Evolutionary conservation across 2,329 filamentous ascomycete species (phyloP), one percentile per base, ranked within the genome.

Genomic region (Bretziella fagacearum): DNA sequence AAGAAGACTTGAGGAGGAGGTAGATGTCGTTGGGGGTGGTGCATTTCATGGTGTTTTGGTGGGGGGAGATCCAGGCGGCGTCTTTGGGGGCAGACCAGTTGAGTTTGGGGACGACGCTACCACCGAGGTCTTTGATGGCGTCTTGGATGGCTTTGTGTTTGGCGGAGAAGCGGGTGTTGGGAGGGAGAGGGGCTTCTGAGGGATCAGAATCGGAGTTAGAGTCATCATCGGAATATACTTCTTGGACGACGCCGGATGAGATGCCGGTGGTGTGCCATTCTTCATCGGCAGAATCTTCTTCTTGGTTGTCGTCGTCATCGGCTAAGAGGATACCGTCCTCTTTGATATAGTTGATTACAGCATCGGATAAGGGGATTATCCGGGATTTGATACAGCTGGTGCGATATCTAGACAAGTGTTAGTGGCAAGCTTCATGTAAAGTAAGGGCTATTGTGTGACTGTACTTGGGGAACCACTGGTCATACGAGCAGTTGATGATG

Each of bases 51-150:
- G 84, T 93, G 62, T 98, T 98, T 56, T 79, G 63, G 70, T 89
- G 60, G 64, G 63, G 79, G 63, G 73, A 77, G 62, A 98, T 95
- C 81, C 86, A 95, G 18, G 83, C 84, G 6, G 91, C 91, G 59
- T 98, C 91, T 61, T 95, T 94, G 3, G 91, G 91, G 3, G 86
- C 80, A 4, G 87, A 95, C 91, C 91, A 98, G 65, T 96, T 96
- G 40, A 98, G 67, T 63, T 98, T 98, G 1, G 91, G 91, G 1
- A 82, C 79, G 6, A 94, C 87, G 51, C 79, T 77, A 50, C 89
- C 89, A 13, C 84, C 87, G 1, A 96, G 72, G 55, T 87, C 81
- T 10, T 69, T 63, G 52, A 98, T 95, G 35, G 74, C 82, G 20
- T 74, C 67, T 59, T 79, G 81, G 60, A 98, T 85, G 48, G 73